Conservation (phyloP, 2,329 filamentous ascomycete species). For the Penicillium sp. region DNA sequence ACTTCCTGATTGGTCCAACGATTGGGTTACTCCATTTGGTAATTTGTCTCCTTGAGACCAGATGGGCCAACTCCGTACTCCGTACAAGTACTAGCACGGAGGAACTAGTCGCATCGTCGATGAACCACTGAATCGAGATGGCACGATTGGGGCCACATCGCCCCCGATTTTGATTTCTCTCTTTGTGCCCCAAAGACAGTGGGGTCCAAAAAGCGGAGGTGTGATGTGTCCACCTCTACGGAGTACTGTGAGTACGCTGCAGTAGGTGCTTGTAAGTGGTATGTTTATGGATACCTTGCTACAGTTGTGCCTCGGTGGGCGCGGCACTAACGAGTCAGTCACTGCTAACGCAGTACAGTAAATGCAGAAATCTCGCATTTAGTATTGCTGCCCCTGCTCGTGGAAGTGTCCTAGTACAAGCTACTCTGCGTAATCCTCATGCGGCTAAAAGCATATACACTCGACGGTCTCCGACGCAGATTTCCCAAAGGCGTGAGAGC, state of each 20-base stretch:
- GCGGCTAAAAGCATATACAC: conserved; percentile 3
- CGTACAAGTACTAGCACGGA: neutral
- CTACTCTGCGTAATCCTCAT: neutral
- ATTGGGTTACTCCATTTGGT: neutral
- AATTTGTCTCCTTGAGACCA: neutral
- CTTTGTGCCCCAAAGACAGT: neutral
- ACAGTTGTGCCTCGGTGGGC: neutral
- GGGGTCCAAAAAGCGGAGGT: conserved; percentile 12
- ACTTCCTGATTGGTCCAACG: neutral
- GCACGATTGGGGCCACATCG: too few relatives aligned
- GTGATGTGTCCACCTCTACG: neutral
- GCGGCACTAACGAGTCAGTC: neutral
- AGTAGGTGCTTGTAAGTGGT: neutral
- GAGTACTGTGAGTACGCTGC: neutral
- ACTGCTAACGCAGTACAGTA: neutral
- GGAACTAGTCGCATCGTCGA: too few relatives aligned
- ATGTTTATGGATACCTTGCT: neutral
- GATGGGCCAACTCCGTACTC: neutral
- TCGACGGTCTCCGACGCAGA: neutral
- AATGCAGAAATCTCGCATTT: neutral
- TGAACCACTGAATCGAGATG: too few relatives aligned
- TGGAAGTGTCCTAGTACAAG: conserved; percentile 3
- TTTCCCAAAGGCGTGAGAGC: neutral
- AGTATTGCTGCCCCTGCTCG: neutral
- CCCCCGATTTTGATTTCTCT: too few relatives aligned